Evolutionary conservation across 1,139 yeast genomes (phyloP), one percentile per base, ranked within the genome.

Genomic region (Geotrichum reessii): DNA sequence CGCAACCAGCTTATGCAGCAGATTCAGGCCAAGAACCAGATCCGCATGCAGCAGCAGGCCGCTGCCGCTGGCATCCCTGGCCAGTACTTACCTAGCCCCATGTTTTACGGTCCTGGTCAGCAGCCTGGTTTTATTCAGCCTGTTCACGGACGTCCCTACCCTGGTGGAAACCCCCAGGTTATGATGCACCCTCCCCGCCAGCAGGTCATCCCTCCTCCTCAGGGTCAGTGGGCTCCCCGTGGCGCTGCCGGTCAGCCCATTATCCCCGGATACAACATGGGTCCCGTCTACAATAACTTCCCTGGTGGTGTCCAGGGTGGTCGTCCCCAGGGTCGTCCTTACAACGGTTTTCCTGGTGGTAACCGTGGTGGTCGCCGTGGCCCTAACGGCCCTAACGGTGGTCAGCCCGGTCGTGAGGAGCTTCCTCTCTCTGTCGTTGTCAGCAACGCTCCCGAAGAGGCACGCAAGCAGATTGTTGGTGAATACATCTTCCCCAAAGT

Each of bases 1-100:
- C 89, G 96, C 75, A 84, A 91, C 71, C 98, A 93, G 81, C 83
- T 95, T 75, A 95, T 91, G 76, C 98, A 95, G 81, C 99, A 93
- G 79, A 88, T 91, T 74, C 96, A 89, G 77, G 98, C 97, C 67
- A 89, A 97, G 82, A 91, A 90, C 84, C 98, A 93, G 80, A 85
- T 92, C 86, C 89, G 98, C 81, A 83, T 91, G 84, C 98, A 92
- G 82, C 96, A 91, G 76, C 91, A 89, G 76, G 78, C 78, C 50
- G 78, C 77, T 46, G 74, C 73, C 28, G 89, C 87, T 67, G 91
- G 88, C 67, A 96, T 96, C 71, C 95, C 95, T 73, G 96, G 96
- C 69, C 97, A 90, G 80, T 91, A 90, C 80, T 86, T 92, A 77
- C 92, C 92, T 71, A 71, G 69, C 64, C 97, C 97, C 75, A 85